Evolutionary conservation across 306 rosid genomes (phyloP), one percentile per base, ranked within the genome.

Genomic region (Astragalus membranaceus): DNA sequence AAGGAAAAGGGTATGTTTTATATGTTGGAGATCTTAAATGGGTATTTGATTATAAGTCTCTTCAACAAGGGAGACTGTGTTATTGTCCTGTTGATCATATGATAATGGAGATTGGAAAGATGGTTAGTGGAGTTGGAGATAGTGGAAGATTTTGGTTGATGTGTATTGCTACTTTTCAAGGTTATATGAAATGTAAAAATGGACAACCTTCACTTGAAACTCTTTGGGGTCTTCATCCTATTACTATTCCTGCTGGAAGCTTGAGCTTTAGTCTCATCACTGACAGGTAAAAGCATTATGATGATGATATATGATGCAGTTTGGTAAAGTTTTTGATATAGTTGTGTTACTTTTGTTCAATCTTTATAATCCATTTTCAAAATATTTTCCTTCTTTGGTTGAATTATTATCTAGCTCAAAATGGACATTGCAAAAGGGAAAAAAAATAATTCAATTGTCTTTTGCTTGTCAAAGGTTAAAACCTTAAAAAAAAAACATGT

Each of bases 1-100:
- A 66, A 49, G 65, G 75, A 8, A 91, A 86, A 85, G 96, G 96
- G 71, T 79, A 81, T 33, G 76, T 95, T 63, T 87, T 95, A 82
- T 89, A 87, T 61, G 42, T 95, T 51, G 99, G 97, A 54, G 99
- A 95, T 82, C 96, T 95, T 33, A 85, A 86, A 68, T 95, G 91
- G 91, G 66, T 82, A 4, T 75, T 77, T 30, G 95, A 91, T 49
- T 81, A 84, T 73, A 62, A 17, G 23, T 47, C 54, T 8, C 64
- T 47, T 15, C 78, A 75, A 10, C 75, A 83, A 80, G 85, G 81
- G 51, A 75, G 16, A 17, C 10, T 61, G 5, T 84, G 69, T 47
- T 91, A 89, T 59, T 91, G 89, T 70, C 85, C 95, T 0, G 83
- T 89, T 73, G 99, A 95, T 69, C 91, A 95, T 81, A 77, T 85